A percentile compares a stretch with the other conserved stretches of the same genome.
phyloP scores from a whole-genome alignment of 192 early-diverging fungal genomes.

The Glomus cerebriforme region DNA sequence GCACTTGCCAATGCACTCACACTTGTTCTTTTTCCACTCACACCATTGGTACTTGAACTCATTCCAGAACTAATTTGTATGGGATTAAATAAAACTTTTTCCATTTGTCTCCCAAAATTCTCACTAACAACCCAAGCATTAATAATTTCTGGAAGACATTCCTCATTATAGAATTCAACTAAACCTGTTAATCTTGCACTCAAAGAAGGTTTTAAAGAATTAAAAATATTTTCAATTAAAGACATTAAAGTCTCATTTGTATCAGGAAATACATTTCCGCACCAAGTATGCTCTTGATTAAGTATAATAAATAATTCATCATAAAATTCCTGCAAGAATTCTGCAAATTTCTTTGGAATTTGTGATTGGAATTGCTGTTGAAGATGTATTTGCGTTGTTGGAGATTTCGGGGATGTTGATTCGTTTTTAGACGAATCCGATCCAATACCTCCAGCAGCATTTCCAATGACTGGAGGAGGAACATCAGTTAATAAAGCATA shows the following conservation, averaged over 20 bases:
- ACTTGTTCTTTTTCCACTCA: not conserved
- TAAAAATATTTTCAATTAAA: constrained; percentile 55
- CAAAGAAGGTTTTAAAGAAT: constrained; percentile 53
- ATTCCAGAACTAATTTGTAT: not conserved
- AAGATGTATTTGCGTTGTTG: too few species aligned
- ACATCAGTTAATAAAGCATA: constrained; percentile 14
- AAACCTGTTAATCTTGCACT: constrained; percentile 32
- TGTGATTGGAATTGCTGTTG: not conserved
- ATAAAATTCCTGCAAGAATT: constrained; percentile 52
- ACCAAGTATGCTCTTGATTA: constrained; percentile 62
- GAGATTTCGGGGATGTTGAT: not conserved
- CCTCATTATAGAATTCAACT: constrained; percentile 37
- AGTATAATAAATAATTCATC: constrained; percentile 53
- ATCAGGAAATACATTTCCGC: constrained; percentile 56
- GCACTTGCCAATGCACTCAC: not conserved
- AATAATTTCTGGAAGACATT: constrained; percentile 45
- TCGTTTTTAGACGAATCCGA: not conserved
- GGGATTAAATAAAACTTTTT: constrained; percentile 53
- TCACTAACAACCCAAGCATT: constrained; percentile 53
- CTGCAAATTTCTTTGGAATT: constrained; percentile 39
- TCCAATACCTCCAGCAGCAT: not conserved
- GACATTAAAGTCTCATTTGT: constrained; percentile 47
- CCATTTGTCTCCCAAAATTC: constrained; percentile 56
- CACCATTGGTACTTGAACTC: not conserved
- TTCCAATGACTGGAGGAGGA: not conserved